Base-by-base conservation (phyloP, 176 grass and related monocot species). In the Puya raimondii region DNA sequence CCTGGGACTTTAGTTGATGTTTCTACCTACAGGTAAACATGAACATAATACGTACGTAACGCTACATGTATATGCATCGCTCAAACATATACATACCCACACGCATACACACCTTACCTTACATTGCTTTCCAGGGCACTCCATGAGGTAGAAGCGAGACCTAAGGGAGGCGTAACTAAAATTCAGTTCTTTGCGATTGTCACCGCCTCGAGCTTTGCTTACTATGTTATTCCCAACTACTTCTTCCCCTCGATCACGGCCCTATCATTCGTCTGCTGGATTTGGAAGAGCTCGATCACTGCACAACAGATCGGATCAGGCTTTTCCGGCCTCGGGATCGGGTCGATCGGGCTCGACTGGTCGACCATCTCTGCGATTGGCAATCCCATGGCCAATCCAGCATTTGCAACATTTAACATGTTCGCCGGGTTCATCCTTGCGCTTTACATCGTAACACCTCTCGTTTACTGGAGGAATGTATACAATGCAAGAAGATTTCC, bases 401-500 rank as follows among this genome's bases (percentile, higher is more conserved):
- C 18, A 4, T 54, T 51, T 14, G 49, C 66, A 22, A 78, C 23
- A 2, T 7, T 54, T 0, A 78, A 68, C 33, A 68, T 49, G 0
- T 22, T 29, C 9, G 23, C 23, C 15, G 75, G 75, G 26, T 78
- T 78, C 18, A 10, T 69, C 25, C 17, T 78, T 1, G 6, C 69
- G 14, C 14, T 52, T 15, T 78, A 76, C 15, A 9, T 76, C 49
- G 50, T 65, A 48, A 49, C 58, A 9, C 80, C 80, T 8, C 22
- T 85, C 2, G 53, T 47, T 12, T 85, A 85, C 20, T 80, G 83
- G 78, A 51, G 33, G 0, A 64, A 85, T 15, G 25, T 20, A 48
- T 85, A 68, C 29, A 42, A 73, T 13, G 73, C 78, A 14, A 85
- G 70, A 52, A 63, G 58, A 6, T 81, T 68, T 54, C 78, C 83